These are phyloP conservation scores for Conringia planisiliqua DNA, from an alignment of 345 rosid species.

Conservation along the genomic window DNA sequence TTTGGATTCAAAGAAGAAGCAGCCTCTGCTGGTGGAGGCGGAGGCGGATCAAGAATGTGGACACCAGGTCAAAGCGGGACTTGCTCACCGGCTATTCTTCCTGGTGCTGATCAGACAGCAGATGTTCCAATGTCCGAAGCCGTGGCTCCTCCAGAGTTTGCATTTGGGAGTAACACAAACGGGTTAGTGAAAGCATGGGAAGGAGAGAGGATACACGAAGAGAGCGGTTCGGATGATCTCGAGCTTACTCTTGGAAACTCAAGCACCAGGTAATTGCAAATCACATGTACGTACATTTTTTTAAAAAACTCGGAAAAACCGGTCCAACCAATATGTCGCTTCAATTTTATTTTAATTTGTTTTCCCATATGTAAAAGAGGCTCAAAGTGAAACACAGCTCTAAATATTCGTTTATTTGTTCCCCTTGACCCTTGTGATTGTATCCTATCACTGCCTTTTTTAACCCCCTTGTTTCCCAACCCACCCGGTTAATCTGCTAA, in stretches of 20 bases:
- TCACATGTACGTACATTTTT: background rate
- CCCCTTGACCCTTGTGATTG: conserved; percentile 2
- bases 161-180: conserved; percentile 63
- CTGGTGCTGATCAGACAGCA: conserved; percentile 66
- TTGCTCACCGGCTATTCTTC: conserved; percentile 84
- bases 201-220: conserved; percentile 98
- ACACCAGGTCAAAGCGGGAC: conserved; percentile 98
- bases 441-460: background rate
- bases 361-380: conserved; percentile 6
- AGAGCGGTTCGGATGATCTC: conserved; percentile 86
- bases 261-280: conserved; percentile 50
- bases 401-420: conserved; percentile 11
- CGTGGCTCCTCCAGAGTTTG: conserved; percentile 65
- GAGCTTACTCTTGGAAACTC: conserved; percentile 98
- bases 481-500: background rate
- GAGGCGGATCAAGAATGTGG: conserved; percentile 81
- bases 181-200: conserved; percentile 97
- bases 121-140: conserved; percentile 84
- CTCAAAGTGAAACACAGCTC: conserved; percentile 18
- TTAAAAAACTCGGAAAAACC: background rate
- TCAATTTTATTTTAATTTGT: background rate
- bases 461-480: background rate
- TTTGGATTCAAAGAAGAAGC: conserved; percentile 69
- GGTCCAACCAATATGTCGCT: conserved; percentile 2
- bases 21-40: conserved; percentile 27